A percentile compares a stretch with the other conserved stretches of the same genome.
Conservation (phyloP, 139 green algal genomes). For the Dunaliella primolecta region DNA sequence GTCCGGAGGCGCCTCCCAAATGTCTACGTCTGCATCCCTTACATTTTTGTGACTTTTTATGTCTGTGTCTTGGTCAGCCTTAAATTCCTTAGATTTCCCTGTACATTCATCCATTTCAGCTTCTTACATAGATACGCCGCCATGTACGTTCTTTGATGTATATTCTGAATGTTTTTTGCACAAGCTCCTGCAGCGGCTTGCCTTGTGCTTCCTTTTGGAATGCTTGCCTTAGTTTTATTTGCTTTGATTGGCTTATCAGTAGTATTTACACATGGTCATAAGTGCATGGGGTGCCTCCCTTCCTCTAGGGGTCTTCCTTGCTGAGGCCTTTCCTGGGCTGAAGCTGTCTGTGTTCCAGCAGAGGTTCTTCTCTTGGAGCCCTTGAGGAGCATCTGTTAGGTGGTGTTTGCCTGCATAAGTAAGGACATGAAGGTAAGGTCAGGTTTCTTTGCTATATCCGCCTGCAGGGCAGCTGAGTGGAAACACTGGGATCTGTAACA, state of each 20-base stretch:
- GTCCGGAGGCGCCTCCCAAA: background rate
- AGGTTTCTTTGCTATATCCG: too few species aligned
- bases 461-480: too few species aligned
- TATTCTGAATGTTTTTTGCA: background rate
- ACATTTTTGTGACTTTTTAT: background rate
- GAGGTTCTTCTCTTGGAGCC: too few species aligned
- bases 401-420: too few species aligned
- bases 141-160: background rate
- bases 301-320: too few species aligned
- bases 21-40: background rate
- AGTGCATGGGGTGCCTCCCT: too few species aligned
- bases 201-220: background rate
- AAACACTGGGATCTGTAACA: too few species aligned
- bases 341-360: too few species aligned
- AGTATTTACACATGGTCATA: background rate
- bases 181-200: background rate
- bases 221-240: background rate
- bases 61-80: background rate
- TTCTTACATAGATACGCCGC: background rate
- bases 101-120: background rate
- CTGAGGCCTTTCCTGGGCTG: too few species aligned
- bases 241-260: background rate
- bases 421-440: too few species aligned
- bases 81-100: background rate
- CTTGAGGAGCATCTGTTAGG: too few species aligned